phyloP scores from a whole-genome alignment of 1,284 basidiomycete species.

The Papiliotrema flavescens region DNA sequence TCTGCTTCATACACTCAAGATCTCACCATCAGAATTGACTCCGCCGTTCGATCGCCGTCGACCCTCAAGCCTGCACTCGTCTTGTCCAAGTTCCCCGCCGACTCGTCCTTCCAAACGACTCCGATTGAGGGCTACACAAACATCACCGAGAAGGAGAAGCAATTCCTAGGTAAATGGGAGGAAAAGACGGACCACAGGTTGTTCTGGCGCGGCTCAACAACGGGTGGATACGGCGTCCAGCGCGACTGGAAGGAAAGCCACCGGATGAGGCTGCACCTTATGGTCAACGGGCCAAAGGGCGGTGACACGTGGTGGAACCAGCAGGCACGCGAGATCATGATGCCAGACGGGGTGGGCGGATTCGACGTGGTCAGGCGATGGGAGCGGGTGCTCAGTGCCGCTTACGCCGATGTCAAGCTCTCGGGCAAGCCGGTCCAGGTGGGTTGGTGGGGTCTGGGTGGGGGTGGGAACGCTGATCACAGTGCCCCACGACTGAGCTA shows the following conservation, averaged over 20 bases:
- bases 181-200: conserved; percentile 45
- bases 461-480: not conserved
- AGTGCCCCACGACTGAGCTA: conserved; percentile 21
- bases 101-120: conserved; percentile 43
- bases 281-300: conserved; percentile 47
- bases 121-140: conserved; percentile 46
- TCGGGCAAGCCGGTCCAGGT: conserved; percentile 42
- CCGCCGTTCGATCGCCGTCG: conserved; percentile 43
- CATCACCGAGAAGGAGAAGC: conserved; percentile 32
- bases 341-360: conserved; percentile 42
- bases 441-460: conserved; percentile 1
- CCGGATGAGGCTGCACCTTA: conserved; percentile 47
- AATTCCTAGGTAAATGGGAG: conserved; percentile 37
- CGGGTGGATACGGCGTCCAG: conserved; percentile 44
- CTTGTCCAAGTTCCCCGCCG: conserved; percentile 46
- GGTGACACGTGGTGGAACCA: conserved; percentile 36
- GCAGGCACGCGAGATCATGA: conserved; percentile 38
- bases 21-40: conserved; percentile 30
- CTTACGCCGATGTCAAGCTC: conserved; percentile 49
- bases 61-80: conserved; percentile 44
- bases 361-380: conserved; percentile 32
- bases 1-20: not conserved
- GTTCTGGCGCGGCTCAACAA: conserved; percentile 51
- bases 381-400: conserved; percentile 35
- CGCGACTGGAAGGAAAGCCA: conserved; percentile 49